Conservation (phyloP, 192 early-diverging fungal genomes). For the Backusella morwellensis region DNA sequence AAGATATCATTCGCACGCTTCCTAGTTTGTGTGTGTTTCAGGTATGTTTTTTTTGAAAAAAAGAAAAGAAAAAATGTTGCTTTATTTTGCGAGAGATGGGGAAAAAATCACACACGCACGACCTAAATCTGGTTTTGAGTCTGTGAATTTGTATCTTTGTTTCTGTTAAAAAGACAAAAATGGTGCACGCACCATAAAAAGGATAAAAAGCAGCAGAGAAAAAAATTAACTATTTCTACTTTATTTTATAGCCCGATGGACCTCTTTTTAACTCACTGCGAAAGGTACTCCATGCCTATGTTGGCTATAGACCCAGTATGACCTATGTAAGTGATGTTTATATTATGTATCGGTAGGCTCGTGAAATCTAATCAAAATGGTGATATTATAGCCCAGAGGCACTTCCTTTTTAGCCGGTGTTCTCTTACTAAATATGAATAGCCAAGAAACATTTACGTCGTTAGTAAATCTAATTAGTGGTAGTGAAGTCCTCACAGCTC, state of each 20-base stretch:
- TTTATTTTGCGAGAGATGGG: not conserved
- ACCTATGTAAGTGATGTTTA: slow-evolving; percentile 30
- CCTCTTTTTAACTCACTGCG: slow-evolving; percentile 33
- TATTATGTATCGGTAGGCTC: not conserved
- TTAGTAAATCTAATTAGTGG: slow-evolving; percentile 33
- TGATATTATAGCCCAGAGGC: slow-evolving; percentile 25
- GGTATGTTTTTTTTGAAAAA: slow-evolving; percentile 11
- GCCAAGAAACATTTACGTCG: slow-evolving; percentile 25
- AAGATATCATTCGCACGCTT: slow-evolving; percentile 37
- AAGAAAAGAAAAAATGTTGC: not conserved
- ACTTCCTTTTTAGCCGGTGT: slow-evolving; percentile 41
- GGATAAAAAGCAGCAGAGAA: not conserved
- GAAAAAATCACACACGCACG: not conserved
- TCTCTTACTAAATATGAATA: slow-evolving; percentile 39
- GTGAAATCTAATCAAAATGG: not conserved
- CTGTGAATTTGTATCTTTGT: too few species aligned
- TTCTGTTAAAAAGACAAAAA: too few species aligned
- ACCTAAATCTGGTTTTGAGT: not conserved
- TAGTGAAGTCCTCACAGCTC: slow-evolving; percentile 30
- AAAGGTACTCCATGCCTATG: slow-evolving; percentile 39
- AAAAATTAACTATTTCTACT: not conserved
- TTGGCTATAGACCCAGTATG: slow-evolving; percentile 29
- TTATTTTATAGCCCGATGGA: slow-evolving; percentile 30
- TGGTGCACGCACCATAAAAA: too few species aligned
- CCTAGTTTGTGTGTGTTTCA: slow-evolving; percentile 40